Evolutionary conservation across 306 rosid species (phyloP).

Genomic region (Prunus davidiana): DNA sequence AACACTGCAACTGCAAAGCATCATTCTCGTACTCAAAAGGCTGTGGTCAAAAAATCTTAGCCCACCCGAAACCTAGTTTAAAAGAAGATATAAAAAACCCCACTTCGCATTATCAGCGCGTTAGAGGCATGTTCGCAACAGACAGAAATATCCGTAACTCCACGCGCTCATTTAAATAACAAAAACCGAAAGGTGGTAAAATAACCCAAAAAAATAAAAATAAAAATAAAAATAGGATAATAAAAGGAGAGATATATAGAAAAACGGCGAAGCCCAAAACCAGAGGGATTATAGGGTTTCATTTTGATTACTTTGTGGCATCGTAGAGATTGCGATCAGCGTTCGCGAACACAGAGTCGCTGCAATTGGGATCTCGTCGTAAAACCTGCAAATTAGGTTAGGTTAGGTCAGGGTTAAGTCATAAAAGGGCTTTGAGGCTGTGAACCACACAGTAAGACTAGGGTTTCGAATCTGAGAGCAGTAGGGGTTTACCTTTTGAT

Average conservation of each 20-base stretch:
- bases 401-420: background rate
- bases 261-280: slow-evolving; percentile 16
- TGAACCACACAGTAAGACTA: slow-evolving; percentile 26
- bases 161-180: slow-evolving; percentile 24
- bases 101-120: slow-evolving; percentile 21
- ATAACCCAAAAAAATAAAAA: too few relatives aligned
- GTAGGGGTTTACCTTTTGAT: slow-evolving; percentile 11
- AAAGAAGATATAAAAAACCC: background rate
- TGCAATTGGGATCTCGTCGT: slow-evolving; percentile 10
- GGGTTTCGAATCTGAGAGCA: slow-evolving; percentile 39
- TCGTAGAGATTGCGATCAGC: slow-evolving; percentile 9
- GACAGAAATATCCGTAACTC: background rate
- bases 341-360: background rate
- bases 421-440: background rate
- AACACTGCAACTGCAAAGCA: background rate
- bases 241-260: background rate
- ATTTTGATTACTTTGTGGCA: slow-evolving; percentile 19
- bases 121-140: background rate
- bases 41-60: background rate
- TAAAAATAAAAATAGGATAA: background rate
- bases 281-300: slow-evolving; percentile 42
- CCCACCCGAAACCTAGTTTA: background rate
- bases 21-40: background rate
- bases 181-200: background rate
- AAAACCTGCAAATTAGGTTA: slow-evolving; percentile 1